Base-by-base conservation (phyloP, 2,329 filamentous ascomycete genomes). In the Colletotrichum sp. region DNA sequence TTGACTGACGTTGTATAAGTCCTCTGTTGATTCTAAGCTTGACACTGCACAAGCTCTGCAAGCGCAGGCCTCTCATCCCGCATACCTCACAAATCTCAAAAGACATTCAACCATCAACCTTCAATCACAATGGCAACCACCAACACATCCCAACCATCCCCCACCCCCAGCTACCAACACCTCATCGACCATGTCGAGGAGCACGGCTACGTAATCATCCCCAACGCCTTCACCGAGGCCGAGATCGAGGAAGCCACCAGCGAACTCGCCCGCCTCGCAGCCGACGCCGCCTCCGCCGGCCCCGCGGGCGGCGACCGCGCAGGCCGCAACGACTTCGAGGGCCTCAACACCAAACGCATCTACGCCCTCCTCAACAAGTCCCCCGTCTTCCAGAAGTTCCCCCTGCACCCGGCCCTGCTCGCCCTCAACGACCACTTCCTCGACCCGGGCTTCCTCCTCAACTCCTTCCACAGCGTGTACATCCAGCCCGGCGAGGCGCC, bases 391-490 rank as follows among this genome's bases (percentile, higher is more conserved):
- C 82, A 85, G 77, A 83, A 82, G 73, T 86, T 85, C 72, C 78
- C 78, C 34, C 73, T 83, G 1, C 79, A 85, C 7, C 81, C 81
- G 10, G 78, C 80, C 24, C 82, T 86, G 6, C 78, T 86, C 24
- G 82, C 84, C 2, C 79, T 87, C 59, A 86, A 86, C 71, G 82
- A 85, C 32, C 82, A 83, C 73, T 86, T 86, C 72, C 79, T 87
- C n/a, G 84, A 84, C 65, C 79, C 80, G 18, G 84, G 83, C 1
- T 86, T 83, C 63, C 78, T 83, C 24, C 67, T 86, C 21, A 83
- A 80, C 55, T 80, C 82, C 8, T 81, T 84, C 36, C 83, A 85
- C 68, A 85, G 82, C 70, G 85, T 86, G 24, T 80, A 81, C 63
- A 86, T 86, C 75, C 81, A 84, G 61, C 83, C 84, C 1, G 83